Conservation (phyloP, 2,329 filamentous ascomycete genomes). For the Cercospora brassicicola region DNA sequence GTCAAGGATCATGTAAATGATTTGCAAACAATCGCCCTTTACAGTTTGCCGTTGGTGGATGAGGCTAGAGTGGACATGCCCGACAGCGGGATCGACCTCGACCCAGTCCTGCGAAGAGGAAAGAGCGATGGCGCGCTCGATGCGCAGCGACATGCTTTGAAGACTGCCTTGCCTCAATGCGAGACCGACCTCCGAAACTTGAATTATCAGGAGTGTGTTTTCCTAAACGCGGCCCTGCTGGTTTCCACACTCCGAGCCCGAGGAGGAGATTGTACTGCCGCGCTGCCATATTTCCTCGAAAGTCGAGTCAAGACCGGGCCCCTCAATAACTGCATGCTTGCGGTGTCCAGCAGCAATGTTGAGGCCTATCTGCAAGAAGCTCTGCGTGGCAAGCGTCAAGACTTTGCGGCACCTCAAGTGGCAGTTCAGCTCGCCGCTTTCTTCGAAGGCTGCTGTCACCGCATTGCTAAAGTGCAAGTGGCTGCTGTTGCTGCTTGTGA, state of each 20-base stretch:
- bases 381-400: constrained; percentile 66
- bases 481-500: constrained; percentile 82
- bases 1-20: constrained; percentile 73
- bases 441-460: constrained; percentile 87
- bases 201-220: constrained; percentile 87
- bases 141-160: constrained; percentile 77
- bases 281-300: constrained; percentile 91
- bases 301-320: constrained; percentile 69
- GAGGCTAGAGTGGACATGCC: constrained; percentile 86
- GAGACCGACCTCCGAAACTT: constrained; percentile 76
- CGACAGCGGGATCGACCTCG: constrained; percentile 95
- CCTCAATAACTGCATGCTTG: constrained; percentile 63
- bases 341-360: constrained; percentile 67
- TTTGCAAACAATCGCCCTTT: constrained; percentile 77
- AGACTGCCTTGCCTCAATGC: constrained; percentile 70
- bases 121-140: constrained; percentile 75
- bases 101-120: constrained; percentile 85
- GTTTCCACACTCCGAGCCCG: constrained; percentile 86
- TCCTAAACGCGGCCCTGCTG: constrained; percentile 84
- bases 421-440: constrained; percentile 82
- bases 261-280: constrained; percentile 84
- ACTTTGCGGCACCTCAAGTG: constrained; percentile 88
- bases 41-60: constrained; percentile 82
- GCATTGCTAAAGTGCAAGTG: constrained; percentile 86
- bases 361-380: constrained; percentile 77